Conservation (phyloP, 1,139 yeast species). For the Zhuliangozyma parablackwelliae region DNA sequence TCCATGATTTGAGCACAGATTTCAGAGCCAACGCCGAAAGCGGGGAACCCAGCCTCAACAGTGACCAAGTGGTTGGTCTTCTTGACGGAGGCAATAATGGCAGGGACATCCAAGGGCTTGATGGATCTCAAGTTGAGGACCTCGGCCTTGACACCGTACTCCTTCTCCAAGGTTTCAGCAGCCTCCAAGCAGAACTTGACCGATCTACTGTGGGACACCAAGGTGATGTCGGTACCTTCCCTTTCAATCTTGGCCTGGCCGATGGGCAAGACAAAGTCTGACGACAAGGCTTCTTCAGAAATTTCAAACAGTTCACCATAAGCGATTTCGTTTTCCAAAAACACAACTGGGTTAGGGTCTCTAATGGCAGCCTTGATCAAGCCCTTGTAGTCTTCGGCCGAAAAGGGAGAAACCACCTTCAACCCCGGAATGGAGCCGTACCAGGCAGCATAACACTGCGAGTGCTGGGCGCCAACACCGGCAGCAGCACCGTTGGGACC, state of each 20-base stretch:
- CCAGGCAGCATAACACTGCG: constrained; percentile 97
- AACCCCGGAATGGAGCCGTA: constrained; percentile 97
- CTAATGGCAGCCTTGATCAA: constrained; percentile 92
- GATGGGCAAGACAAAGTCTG: constrained; percentile 88
- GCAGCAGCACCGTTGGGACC: constrained; percentile 99
- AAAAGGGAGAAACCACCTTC: constrained; percentile 92
- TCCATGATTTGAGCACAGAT: constrained; percentile 98
- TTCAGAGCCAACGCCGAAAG: constrained; percentile 98
- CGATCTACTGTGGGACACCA: constrained; percentile 89
- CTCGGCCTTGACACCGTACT: constrained; percentile 87
- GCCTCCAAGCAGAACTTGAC: constrained; percentile 84
- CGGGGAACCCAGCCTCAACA: constrained; percentile 97
- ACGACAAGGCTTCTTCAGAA: constrained; percentile 80
- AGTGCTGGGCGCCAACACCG: constrained; percentile 99
- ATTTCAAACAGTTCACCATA: constrained; percentile 91
- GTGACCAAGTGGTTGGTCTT: constrained; percentile 96
- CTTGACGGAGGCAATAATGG: constrained; percentile 84
- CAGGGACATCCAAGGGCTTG: constrained; percentile 90
- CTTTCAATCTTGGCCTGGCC: constrained; percentile 95
- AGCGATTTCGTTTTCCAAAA: constrained; percentile 91
- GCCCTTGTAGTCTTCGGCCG: constrained; percentile 96
- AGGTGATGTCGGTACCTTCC: constrained; percentile 85
- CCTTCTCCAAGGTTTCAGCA: constrained; percentile 78
- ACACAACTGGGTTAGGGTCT: constrained; percentile 96
- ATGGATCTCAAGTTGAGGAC: constrained; percentile 94